These are phyloP conservation scores for Candida ulmi DNA, from an alignment of 805 yeast species.

Conservation along the genomic window DNA sequence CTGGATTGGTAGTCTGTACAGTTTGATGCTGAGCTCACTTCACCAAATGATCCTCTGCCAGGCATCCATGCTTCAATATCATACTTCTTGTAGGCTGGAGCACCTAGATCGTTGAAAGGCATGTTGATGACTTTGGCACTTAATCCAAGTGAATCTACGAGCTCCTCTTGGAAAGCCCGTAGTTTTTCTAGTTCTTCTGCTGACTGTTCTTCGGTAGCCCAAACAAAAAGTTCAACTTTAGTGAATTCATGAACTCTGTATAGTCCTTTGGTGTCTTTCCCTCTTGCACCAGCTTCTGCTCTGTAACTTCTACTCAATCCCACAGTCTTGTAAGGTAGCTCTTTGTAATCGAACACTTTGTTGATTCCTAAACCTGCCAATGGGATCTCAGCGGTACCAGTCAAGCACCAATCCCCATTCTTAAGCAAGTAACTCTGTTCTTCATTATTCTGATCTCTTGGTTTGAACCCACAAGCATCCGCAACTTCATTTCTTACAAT, in stretches of 20 bases:
- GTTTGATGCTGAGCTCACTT: slow-evolving; percentile 83
- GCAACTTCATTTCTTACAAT: slow-evolving; percentile 74
- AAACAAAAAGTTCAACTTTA: slow-evolving; percentile 85
- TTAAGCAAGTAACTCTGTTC: slow-evolving; percentile 72
- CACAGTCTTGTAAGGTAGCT: slow-evolving; percentile 55
- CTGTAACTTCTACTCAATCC: slow-evolving; percentile 86
- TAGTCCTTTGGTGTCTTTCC: slow-evolving; percentile 84
- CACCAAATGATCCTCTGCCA: slow-evolving; percentile 91
- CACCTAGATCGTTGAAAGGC: slow-evolving; percentile 89
- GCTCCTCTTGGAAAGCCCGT: slow-evolving; percentile 55
- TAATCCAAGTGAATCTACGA: slow-evolving; percentile 65
- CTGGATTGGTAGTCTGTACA: slow-evolving; percentile 90
- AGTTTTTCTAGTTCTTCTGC: slow-evolving; percentile 51
- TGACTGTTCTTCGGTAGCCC: slow-evolving; percentile 49
- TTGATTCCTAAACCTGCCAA: slow-evolving; percentile 74
- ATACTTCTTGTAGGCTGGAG: slow-evolving; percentile 87
- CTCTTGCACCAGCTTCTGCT: slow-evolving; percentile 97
- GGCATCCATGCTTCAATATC: slow-evolving; percentile 99
- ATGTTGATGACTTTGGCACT: slow-evolving; percentile 77
- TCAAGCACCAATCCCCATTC: slow-evolving; percentile 54
- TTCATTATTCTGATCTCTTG: slow-evolving; percentile 83
- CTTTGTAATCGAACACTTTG: slow-evolving; percentile 32
- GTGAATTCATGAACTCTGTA: slow-evolving; percentile 96
- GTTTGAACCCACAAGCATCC: slow-evolving; percentile 90
- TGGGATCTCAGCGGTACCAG: slow-evolving; percentile 96